Evolutionary conservation across 164 flowering plant genomes (phyloP).

Genomic region (Berberis thunbergii): DNA sequence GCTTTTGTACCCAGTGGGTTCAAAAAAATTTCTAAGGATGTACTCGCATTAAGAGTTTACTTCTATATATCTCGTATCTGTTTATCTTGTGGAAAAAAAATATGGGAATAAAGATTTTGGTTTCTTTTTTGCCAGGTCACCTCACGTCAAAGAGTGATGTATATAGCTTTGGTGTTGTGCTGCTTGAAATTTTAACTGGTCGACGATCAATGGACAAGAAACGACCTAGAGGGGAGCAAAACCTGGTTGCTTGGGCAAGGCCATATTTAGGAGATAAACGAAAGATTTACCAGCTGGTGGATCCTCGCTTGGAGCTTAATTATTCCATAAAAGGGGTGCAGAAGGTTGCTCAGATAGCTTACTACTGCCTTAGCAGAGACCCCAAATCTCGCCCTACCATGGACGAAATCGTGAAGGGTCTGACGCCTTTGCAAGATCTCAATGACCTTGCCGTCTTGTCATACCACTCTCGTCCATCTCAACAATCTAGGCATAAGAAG

Average conservation of each 20-base stretch:
- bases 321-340: constrained; percentile 84
- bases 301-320: constrained; percentile 75
- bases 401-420: constrained; percentile 77
- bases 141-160: constrained; percentile 92
- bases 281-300: constrained; percentile 65
- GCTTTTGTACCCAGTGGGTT: neutral
- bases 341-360: constrained; percentile 69
- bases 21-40: neutral
- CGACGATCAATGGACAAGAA: constrained; percentile 94
- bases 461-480: constrained; percentile 54
- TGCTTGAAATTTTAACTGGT: constrained; percentile 88
- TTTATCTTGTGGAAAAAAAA: neutral
- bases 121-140: constrained; percentile 50
- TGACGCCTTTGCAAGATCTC: constrained; percentile 65
- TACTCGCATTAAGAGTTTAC: neutral
- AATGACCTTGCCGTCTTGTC: constrained; percentile 71
- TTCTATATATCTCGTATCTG: neutral
- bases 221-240: constrained; percentile 80
- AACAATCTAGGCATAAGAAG: constrained; percentile 56
- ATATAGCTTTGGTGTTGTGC: constrained; percentile 89
- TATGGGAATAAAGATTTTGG: neutral
- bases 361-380: constrained; percentile 73
- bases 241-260: constrained; percentile 81
- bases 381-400: constrained; percentile 77
- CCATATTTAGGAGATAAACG: constrained; percentile 68